Base-by-base conservation (phyloP, 345 rosid species). In the Triadica sebifera region DNA sequence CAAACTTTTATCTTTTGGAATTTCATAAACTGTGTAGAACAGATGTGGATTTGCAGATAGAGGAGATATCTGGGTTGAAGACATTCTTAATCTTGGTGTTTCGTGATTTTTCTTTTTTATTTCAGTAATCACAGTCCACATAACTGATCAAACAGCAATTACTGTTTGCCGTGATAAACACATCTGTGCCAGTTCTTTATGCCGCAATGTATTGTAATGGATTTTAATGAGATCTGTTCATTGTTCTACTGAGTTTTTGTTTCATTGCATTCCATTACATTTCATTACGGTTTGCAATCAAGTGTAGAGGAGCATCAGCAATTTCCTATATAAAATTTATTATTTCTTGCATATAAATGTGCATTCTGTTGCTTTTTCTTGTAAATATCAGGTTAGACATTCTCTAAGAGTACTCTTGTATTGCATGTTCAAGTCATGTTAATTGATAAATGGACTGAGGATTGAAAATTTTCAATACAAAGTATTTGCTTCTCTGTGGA, bases 61-160 rank as follows among this genome's bases (percentile, higher is more conserved):
- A 78, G 98, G 92, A 19, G 98, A 94, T 79, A 87, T 94, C 75
- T 94, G 97, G 97, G 97, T 92, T 69, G 81, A 92, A 82, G 91
- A 90, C 84, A 92, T 90, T 86, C 98, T 94, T 74, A 89, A 94
- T 80, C 97, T 92, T 51, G 97, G 98, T 29, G 87, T 92, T 80
- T 89, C 84, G 98, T 94, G 84, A 89, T 97, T 92, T 70, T n/a
- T 81, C 75, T 17, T 77, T 39, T 75, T 39, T 41, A 73, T 56
- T 83, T 65, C 70, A 51, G 16, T 41, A 63, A 12, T 12, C 11
- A 13, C 17, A n/a, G 19, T 22, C n/a, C 20, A 10, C 20, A 70
- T 37, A 13, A n/a, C 46, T 70, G 20, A 29, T 63, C 46, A 19
- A 77, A 50, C 58, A 50, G 29, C 5, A 34, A 20, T 16, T 25